These are phyloP conservation scores for Alternaria alternata DNA, from an alignment of 2,329 filamentous ascomycete species.

Conservation along the genomic window DNA sequence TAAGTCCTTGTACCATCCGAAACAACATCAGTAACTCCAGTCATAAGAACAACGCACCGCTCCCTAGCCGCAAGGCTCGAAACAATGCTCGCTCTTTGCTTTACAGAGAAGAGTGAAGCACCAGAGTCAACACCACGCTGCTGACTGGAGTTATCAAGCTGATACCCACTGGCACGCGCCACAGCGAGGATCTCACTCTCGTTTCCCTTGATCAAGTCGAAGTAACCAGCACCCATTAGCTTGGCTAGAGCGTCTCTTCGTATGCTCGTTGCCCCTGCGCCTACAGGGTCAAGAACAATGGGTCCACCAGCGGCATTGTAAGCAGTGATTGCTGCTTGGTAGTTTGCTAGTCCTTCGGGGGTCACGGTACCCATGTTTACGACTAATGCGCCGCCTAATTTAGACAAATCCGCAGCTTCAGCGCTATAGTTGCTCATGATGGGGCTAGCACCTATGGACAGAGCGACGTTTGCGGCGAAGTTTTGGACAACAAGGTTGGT, in stretches of 20 bases:
- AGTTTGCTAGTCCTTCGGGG: constrained; percentile 74
- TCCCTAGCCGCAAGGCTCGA: constrained; percentile 71
- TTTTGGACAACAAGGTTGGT: constrained; percentile 97
- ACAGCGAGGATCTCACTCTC: constrained; percentile 85
- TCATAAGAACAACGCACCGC: constrained; percentile 80
- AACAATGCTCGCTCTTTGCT: constrained; percentile 70
- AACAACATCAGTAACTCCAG: constrained; percentile 78
- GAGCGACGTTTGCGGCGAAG: constrained; percentile 88
- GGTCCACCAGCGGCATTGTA: constrained; percentile 82
- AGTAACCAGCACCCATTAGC: constrained; percentile 77
- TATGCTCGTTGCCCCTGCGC: constrained; percentile 81
- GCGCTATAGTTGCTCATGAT: constrained; percentile 92
- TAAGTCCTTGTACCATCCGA: constrained; percentile 76
- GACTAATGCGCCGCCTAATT: constrained; percentile 78
- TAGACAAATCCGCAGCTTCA: constrained; percentile 82
- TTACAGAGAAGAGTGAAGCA: constrained; percentile 60
- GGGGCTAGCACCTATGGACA: constrained; percentile 84
- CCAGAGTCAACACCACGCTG: constrained; percentile 88
- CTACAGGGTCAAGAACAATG: constrained; percentile 88
- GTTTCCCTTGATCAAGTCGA: constrained; percentile 93
- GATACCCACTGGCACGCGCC: constrained; percentile 60
- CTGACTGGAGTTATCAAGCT: constrained; percentile 52
- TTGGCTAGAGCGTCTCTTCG: constrained; percentile 74
- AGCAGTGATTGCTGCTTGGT: constrained; percentile 75
- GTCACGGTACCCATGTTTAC: constrained; percentile 96